These are phyloP conservation scores for Vitis rupestris DNA, from an alignment of 164 flowering plant species.

Conservation along the genomic window DNA sequence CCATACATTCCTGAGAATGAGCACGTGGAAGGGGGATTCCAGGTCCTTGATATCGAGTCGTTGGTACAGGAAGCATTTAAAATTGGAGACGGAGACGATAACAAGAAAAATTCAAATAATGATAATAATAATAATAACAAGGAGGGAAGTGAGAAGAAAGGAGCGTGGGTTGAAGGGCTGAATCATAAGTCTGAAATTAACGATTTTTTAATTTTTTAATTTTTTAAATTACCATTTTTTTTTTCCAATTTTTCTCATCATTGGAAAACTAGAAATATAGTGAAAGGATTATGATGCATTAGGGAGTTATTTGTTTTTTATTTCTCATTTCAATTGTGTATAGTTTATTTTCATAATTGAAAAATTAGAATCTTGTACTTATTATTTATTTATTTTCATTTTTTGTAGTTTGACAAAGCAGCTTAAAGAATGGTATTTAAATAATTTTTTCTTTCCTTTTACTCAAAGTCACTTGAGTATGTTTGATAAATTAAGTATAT, in stretches of 20 bases:
- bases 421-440: too few species aligned
- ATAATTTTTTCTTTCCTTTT: too few species aligned
- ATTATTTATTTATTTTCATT: too few species aligned
- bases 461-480: too few species aligned
- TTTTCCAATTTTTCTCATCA: constrained; percentile 1
- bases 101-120: neutral
- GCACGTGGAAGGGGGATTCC: constrained; percentile 26
- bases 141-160: neutral
- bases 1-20: constrained; percentile 58
- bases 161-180: constrained; percentile 21
- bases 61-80: constrained; percentile 45
- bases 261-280: too few species aligned
- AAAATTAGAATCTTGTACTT: too few species aligned
- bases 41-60: constrained; percentile 55
- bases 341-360: too few species aligned
- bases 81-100: neutral
- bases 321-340: too few species aligned
- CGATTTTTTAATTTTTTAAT: constrained; percentile 23
- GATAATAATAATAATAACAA: neutral
- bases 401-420: too few species aligned
- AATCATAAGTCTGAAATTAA: constrained; percentile 3
- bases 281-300: neutral
- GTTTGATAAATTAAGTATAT: too few species aligned
- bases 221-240: constrained; percentile 18
- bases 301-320: neutral